Base-by-base conservation (phyloP, 2,329 filamentous ascomycete species). In the Plectosphaerella plurivora region DNA sequence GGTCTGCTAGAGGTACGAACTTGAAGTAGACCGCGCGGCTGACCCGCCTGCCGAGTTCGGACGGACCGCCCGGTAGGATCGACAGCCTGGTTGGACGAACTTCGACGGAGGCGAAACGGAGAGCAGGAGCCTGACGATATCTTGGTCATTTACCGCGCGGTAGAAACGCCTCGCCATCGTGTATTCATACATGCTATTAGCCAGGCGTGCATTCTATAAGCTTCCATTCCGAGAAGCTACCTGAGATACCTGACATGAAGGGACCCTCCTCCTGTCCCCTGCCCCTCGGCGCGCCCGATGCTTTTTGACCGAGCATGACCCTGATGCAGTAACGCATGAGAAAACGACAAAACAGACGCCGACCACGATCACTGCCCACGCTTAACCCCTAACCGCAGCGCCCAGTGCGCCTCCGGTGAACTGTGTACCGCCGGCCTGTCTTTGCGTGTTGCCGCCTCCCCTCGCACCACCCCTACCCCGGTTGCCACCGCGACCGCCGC, bases 371-470 rank as follows among this genome's bases (percentile, higher is more conserved):
- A 44, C 16, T 44, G n/a, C 7, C 49, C 48, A 45, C 20, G 48
- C 50, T 64, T 77, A 86, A 68, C 79, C 81, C 62, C 83, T 75
- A 57, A 87, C 82, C 51, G 82, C 83, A 60, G 81, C 82, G 62
- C 88, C 88, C 69, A 93, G 73, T 55, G 88, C 89, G 70, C 89
- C 89, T 57, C 89, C 89, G 14, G 88, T 91, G 72, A 92, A 93
- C 67, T 90, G 87, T 58, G 87, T 88, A 62, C 88, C 88, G 56
- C 86, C 83, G 59, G 84, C 82, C 67, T 87, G 84, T 70, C 84
- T 77, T 67, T 83, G 86, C 18, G 76, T 68, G 68, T 82, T 81
- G 56, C 80, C 82, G 55, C 79, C 79, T 46, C 70, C 68, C 36
- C 83, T 75, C 51, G 86, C 86, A 44, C 86, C 83, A 42, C 83